A percentile compares a stretch with the other conserved stretches of the same genome.
These are phyloP conservation scores for Fusarium continuum DNA, from an alignment of 2,329 filamentous ascomycete genomes.

Conservation along the genomic window DNA sequence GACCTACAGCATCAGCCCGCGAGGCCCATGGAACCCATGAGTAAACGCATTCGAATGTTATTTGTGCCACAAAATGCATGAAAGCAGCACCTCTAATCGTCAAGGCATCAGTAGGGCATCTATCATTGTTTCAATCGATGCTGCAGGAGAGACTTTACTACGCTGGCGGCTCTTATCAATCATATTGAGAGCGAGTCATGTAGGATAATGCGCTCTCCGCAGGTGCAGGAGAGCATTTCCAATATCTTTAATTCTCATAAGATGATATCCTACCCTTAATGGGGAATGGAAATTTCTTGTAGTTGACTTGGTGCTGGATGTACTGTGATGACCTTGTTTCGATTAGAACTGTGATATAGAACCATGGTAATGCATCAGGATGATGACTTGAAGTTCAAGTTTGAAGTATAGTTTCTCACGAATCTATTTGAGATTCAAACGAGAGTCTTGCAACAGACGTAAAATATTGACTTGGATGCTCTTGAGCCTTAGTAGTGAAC, in stretches of 20 bases:
- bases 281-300: rapidly evolving
- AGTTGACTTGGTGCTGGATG: too few species aligned
- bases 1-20: constrained; percentile 49
- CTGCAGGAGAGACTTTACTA: constrained; percentile 52
- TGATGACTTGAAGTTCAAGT: not conserved
- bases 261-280: constrained; percentile 1
- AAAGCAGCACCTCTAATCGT: constrained; percentile 64
- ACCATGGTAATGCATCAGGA: not conserved
- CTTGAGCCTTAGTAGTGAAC: not conserved
- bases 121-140: constrained; percentile 52
- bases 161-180: constrained; percentile 52
- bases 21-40: constrained; percentile 53
- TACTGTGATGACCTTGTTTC: not conserved
- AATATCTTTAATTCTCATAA: constrained; percentile 20
- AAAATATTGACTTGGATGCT: too few species aligned
- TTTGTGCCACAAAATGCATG: constrained; percentile 58
- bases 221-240: constrained; percentile 47
- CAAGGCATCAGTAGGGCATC: constrained; percentile 49
- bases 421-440: too few species aligned
- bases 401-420: too few species aligned
- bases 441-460: too few species aligned
- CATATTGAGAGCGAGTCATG: constrained; percentile 58
- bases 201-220: constrained; percentile 50
- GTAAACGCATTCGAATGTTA: constrained; percentile 44
- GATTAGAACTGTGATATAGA: not conserved